phyloP scores from a whole-genome alignment of 495 filamentous ascomycete species.

The Aeminium ludgeri region DNA sequence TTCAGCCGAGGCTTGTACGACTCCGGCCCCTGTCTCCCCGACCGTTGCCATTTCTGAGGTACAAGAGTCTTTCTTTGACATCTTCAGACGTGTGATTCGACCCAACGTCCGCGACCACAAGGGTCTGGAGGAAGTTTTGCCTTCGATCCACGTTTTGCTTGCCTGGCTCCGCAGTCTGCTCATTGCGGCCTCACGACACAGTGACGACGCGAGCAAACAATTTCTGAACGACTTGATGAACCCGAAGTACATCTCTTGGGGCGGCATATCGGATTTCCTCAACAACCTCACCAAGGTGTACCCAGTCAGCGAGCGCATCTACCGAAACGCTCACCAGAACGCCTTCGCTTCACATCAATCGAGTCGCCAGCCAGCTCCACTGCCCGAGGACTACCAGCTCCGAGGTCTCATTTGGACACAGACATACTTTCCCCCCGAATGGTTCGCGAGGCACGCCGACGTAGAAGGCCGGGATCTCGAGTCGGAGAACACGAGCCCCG shows the following conservation, averaged over 20 bases:
- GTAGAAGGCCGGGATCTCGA: conserved; percentile 66
- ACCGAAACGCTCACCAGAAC: background rate
- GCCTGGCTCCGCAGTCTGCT: conserved; percentile 1
- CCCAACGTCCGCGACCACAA: background rate
- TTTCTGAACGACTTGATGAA: background rate
- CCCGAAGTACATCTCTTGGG: background rate
- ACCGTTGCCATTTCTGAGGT: background rate
- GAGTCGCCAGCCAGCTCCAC: conserved; percentile 24
- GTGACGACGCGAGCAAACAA: background rate
- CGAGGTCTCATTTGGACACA: conserved; percentile 57
- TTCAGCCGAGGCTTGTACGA: background rate
- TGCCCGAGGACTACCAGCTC: conserved; percentile 72
- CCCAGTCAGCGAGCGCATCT: background rate
- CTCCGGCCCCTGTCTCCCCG: background rate
- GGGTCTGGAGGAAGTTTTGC: background rate
- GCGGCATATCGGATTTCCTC: background rate
- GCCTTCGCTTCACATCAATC: background rate
- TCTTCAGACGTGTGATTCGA: background rate
- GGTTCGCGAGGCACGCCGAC: conserved; percentile 48
- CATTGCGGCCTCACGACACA: background rate
- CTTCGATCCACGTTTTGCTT: conserved; percentile 1
- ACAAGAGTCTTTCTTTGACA: background rate
- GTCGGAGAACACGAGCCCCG: conserved; percentile 40
- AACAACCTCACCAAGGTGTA: background rate
- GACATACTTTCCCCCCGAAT: conserved; percentile 49